phyloP scores from a whole-genome alignment of 2,329 filamentous ascomycete genomes.

The Pseudogymnoascus sp. region DNA sequence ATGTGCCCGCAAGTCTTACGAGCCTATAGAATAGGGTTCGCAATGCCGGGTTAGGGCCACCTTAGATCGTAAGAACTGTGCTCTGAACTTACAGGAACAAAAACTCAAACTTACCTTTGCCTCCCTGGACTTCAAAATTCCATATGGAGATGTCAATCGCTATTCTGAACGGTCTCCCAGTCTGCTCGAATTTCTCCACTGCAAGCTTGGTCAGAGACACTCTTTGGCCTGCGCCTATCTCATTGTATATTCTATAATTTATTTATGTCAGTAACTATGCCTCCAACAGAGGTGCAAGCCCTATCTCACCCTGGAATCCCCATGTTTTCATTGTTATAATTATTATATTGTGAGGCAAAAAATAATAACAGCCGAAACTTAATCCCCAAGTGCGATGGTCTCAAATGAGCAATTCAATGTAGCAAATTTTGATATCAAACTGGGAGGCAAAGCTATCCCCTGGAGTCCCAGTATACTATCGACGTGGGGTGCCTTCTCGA shows the following conservation, averaged over 20 bases:
- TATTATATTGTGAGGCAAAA: background rate
- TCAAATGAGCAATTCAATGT: background rate
- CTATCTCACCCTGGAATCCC: slow-evolving; percentile 54
- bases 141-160: slow-evolving; percentile 95
- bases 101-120: slow-evolving; percentile 46
- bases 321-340: slow-evolving; percentile 34
- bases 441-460: background rate
- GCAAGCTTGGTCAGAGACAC: slow-evolving; percentile 77
- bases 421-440: background rate
- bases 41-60: slow-evolving; percentile 81
- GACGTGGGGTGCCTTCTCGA: background rate
- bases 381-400: background rate
- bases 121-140: slow-evolving; percentile 88
- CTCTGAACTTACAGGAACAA: background rate
- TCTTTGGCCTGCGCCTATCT: slow-evolving; percentile 73
- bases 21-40: slow-evolving; percentile 90
- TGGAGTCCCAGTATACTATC: background rate
- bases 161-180: slow-evolving; percentile 66
- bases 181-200: slow-evolving; percentile 63
- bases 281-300: background rate
- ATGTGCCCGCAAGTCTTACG: slow-evolving; percentile 63
- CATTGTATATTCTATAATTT: slow-evolving; percentile 67
- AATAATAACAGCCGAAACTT: background rate
- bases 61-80: slow-evolving; percentile 30
- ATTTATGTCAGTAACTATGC: slow-evolving; percentile 14